Evolutionary conservation across 1,284 basidiomycete species (phyloP), one percentile per base, ranked within the genome.

Genomic region (Anthracocystis setariae): DNA sequence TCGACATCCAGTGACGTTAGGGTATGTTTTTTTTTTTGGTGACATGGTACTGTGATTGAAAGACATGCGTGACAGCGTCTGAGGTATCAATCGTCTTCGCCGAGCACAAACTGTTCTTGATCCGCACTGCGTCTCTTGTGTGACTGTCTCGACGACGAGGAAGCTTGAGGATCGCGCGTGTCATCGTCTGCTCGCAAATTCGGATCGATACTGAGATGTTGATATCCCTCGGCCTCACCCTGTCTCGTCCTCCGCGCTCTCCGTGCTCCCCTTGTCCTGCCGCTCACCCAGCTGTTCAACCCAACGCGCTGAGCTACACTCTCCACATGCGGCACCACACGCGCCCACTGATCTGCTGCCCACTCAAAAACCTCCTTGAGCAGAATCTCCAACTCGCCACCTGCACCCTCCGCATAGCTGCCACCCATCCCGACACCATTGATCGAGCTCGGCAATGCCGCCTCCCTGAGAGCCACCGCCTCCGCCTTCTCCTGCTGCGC

Each of bases 401-500:
- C 29, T 12, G 29, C 29, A 29, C 29, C 29, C 21, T 58, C 53
- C 27, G 8, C 52, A 23, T 17, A n/a, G n/a, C n/a, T 18, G n/a
- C 20, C 15, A 17, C 12, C 24, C 8, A 15, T 18, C 21, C 45
- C 45, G 20, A n/a, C n/a, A n/a, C n/a, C 33, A 25, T 13, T 21
- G 8, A 39, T 23, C 0, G 39, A 29, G 20, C 39, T 46, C 13
- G 62, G 62, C 21, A 71, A 29, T 8, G 56, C 24, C 9, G 61
- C 24, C 2, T 49, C 38, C 0, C 58, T 42, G 8, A n/a, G n/a
- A n/a, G 65, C 66, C 5, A 35, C 40, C 2, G 62, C 64, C 21
- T 72, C 74, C n/a, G 74, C 74, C 29, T 57, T 56, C 42, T 82
- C 81, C 35, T 77, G 61, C 39, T 58, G 52, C 5, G 80, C 77